Evolutionary conservation across 1,139 yeast genomes (phyloP).

Genomic region (Saccharomycopsis hybrid): DNA sequence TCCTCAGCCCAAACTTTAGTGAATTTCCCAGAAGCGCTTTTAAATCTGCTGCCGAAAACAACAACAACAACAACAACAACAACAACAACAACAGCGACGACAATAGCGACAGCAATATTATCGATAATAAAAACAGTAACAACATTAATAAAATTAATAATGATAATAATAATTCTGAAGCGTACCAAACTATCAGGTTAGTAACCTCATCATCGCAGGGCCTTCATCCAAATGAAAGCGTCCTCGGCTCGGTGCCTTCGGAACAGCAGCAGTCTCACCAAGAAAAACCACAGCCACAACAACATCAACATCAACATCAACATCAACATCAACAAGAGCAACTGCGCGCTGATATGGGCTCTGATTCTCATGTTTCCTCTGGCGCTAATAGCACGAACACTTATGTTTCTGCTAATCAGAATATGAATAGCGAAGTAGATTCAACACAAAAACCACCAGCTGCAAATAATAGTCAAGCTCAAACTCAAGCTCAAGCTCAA

Average conservation of each 20-base stretch:
- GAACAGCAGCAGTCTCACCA: background rate
- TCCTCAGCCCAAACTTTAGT: slow-evolving; percentile 10
- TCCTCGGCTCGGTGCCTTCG: background rate
- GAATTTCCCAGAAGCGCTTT: slow-evolving; percentile 7
- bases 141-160: too few species aligned
- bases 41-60: background rate
- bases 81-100: background rate
- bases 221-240: background rate
- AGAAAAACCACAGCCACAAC: slow-evolving; percentile 23
- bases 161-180: background rate
- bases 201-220: slow-evolving; percentile 2
- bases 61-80: background rate
- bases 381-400: background rate
- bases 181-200: background rate
- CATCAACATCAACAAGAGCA: background rate
- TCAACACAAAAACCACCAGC: background rate
- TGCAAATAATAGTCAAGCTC: background rate
- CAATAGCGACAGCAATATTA: background rate
- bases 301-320: background rate
- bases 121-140: background rate
- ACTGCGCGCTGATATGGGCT: background rate
- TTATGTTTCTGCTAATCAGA: background rate
- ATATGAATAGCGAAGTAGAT: background rate
- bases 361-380: background rate
- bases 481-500: background rate